phyloP scores from a whole-genome alignment of 2,329 filamentous ascomycete genomes.

The Dothistroma septosporum region DNA sequence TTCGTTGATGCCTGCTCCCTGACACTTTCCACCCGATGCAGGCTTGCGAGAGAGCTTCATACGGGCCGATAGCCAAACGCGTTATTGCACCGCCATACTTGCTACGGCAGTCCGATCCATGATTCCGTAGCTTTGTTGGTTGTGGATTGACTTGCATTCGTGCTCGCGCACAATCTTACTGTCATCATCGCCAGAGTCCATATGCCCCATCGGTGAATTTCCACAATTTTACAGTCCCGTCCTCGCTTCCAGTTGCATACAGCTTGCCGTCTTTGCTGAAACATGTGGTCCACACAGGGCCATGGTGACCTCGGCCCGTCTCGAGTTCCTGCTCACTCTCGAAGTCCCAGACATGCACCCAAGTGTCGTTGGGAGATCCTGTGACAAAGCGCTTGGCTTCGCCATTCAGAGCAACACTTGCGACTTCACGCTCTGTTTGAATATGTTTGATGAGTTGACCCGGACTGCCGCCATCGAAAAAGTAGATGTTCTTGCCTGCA shows the following conservation, averaged over 20 bases:
- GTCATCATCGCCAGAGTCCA: slow-evolving; percentile 57
- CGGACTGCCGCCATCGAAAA: slow-evolving; percentile 74
- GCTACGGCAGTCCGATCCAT: not conserved
- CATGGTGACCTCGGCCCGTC: slow-evolving; percentile 93
- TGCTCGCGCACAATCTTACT: not conserved
- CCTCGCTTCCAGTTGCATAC: slow-evolving; percentile 93
- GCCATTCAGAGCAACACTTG: slow-evolving; percentile 83
- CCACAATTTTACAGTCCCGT: slow-evolving; percentile 94
- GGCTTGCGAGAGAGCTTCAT: not conserved
- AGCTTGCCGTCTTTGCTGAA: slow-evolving; percentile 95
- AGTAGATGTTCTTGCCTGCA: slow-evolving; percentile 90
- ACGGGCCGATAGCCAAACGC: not conserved
- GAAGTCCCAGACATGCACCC: slow-evolving; percentile 92
- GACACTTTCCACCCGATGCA: not conserved
- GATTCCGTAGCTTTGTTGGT: not conserved
- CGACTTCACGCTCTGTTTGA: slow-evolving; percentile 76
- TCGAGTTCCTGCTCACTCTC: slow-evolving; percentile 81
- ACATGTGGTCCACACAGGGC: slow-evolving; percentile 91
- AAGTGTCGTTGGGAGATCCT: slow-evolving; percentile 86
- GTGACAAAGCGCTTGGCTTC: slow-evolving; percentile 80
- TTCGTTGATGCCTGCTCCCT: not conserved
- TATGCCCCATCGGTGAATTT: slow-evolving; percentile 63
- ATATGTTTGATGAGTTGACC: slow-evolving; percentile 71
- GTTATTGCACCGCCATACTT: not conserved
- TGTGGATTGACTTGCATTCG: not conserved